Percentiles rank a stretch among this genome's conserved stretches.
Conservation (phyloP, 768 basidiomycete genomes). For the Boletellus ananiceps region DNA sequence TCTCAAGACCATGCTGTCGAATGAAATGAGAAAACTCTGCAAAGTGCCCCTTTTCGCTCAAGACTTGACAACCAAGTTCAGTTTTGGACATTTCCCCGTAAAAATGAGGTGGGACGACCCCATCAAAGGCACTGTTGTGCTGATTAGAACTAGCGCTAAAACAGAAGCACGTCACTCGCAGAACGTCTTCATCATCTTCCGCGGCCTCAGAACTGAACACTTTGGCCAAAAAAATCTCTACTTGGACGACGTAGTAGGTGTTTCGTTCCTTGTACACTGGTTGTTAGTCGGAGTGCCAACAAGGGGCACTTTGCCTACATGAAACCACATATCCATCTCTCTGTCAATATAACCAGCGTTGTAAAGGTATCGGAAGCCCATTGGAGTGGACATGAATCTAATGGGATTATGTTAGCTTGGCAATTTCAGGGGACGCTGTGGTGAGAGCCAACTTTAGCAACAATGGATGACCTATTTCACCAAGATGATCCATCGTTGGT, state of each 20-base stretch:
- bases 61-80: conserved; percentile 85
- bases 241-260: conserved; percentile 86
- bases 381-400: conserved; percentile 92
- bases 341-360: conserved; percentile 90
- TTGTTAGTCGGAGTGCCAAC: conserved; percentile 6
- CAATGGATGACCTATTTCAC: conserved; percentile 85
- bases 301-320: conserved; percentile 47
- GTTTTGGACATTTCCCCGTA: conserved; percentile 98
- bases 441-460: conserved; percentile 65
- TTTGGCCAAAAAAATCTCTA: conserved; percentile 86
- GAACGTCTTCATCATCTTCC: conserved; percentile 64
- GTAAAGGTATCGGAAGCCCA: conserved; percentile 89
- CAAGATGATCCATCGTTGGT: conserved; percentile 92
- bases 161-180: conserved; percentile 35
- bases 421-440: neutral
- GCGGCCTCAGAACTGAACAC: conserved; percentile 55
- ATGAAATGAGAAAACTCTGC: conserved; percentile 88
- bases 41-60: conserved; percentile 90
- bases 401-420: neutral
- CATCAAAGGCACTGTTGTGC: conserved; percentile 63
- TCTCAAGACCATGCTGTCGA: conserved; percentile 79
- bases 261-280: conserved; percentile 74
- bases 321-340: conserved; percentile 96
- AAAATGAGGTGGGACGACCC: conserved; percentile 90
- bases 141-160: neutral